A percentile compares a stretch with the other conserved stretches of the same genome.
These are phyloP conservation scores for Lipomyces sp. DNA, from an alignment of 805 yeast species.

Conservation along the genomic window DNA sequence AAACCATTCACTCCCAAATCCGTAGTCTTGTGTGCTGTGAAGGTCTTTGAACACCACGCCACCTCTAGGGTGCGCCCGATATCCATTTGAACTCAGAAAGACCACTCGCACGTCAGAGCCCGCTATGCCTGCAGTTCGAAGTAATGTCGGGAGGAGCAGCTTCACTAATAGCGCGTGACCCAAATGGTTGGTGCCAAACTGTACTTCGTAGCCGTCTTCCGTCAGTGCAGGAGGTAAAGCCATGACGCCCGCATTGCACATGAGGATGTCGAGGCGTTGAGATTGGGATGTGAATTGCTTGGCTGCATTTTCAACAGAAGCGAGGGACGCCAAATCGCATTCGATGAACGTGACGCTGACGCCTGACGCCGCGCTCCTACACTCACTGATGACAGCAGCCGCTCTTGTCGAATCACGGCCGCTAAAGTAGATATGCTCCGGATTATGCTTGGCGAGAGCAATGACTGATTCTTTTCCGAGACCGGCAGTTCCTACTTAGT, in stretches of 20 bases:
- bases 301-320: slow-evolving; percentile 13
- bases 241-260: slow-evolving; percentile 81
- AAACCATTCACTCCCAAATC: not conserved
- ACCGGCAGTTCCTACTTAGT: not conserved
- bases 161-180: slow-evolving; percentile 74
- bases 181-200: slow-evolving; percentile 75
- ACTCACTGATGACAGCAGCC: not conserved
- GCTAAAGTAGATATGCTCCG: not conserved
- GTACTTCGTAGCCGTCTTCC: slow-evolving; percentile 73
- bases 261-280: slow-evolving; percentile 58
- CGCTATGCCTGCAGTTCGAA: slow-evolving; percentile 17
- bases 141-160: slow-evolving; percentile 21
- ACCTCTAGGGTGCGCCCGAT: slow-evolving; percentile 6
- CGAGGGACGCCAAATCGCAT: not conserved
- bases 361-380: not conserved
- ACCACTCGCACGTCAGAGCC: slow-evolving; percentile 23
- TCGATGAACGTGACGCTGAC: not conserved
- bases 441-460: slow-evolving; percentile 3
- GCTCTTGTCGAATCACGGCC: slow-evolving; percentile 15
- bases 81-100: slow-evolving; percentile 4
- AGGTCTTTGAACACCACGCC: slow-evolving; percentile 14
- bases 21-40: not conserved
- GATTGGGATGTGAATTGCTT: slow-evolving; percentile 11
- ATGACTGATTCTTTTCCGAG: slow-evolving; percentile 1
- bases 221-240: slow-evolving; percentile 72